Base-by-base conservation (phyloP, 495 filamentous ascomycete species). In the Aspergillus haitiensis region DNA sequence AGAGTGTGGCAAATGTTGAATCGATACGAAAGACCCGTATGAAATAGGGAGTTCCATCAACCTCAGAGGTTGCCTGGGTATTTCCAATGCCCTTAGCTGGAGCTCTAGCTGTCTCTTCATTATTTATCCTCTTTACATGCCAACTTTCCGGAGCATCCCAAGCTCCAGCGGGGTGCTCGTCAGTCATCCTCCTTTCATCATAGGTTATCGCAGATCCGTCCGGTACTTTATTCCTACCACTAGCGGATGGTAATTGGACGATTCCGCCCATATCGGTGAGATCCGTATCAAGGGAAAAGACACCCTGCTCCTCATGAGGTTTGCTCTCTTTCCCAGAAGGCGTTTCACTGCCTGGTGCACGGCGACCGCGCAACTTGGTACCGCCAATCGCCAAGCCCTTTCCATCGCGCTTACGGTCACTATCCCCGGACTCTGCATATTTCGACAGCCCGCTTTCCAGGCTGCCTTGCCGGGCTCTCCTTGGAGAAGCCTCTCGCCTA, bases 71-170 rank as follows among this genome's bases (percentile, higher is more conserved):
- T 8, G 78, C 80, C 11, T 40, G 50, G 6, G 58, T 49, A 21
- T 60, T 50, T 52, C 71, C 69, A 27, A 87, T 82, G 56, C 84
- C 83, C 45, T 88, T 82, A 51, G 91, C 88, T n/a, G 70, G 71
- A 9, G 87, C 62, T 15, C 80, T 73, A 15, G 74, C 64, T 37
- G 83, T 75, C 64, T 86, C 84, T 49, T 93, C 90, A 49, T 92
- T 83, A 10, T 78, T 76, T 32, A 78, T 77, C 58, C 82, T 85
- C 61, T 87, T 90, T 36, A 96, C 91, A 36, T 88, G 89, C 93
- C 93, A 97, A 71, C 90, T 94, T 69, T 97, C 93, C 10, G 93
- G 93, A 3, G 92, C 91, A 71, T 91, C 86, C 93, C 93, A 97
- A 7, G 81, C 79, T 4, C 78, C 77, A 52, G 62, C 57, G 64